Percentiles rank a stretch among this genome's conserved stretches.
Conservation (phyloP, 306 rosid genomes). For the Prunus persica region Prunus_persica_NCBIv2 NC_034012.1:16032001-16032500, state of each 20-base stretch:
- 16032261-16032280: constrained; percentile 83
- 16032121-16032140: constrained; percentile 87
- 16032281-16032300: constrained; percentile 62
- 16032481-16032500: constrained; percentile 91
- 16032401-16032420: constrained; percentile 66
- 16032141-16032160: constrained; percentile 71
- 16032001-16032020: constrained; percentile 6
- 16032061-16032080: constrained; percentile 24
- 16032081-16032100: constrained; percentile 77
- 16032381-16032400: constrained; percentile 83
- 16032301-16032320: constrained; percentile 52
- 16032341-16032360: constrained; percentile 54
- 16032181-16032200: constrained; percentile 83
- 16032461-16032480: constrained; percentile 85
- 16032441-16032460: constrained; percentile 70
- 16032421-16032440: constrained; percentile 74
- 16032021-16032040: constrained; percentile 27
- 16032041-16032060: constrained; percentile 24
- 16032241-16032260: constrained; percentile 84
- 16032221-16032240: constrained; percentile 78
- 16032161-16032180: constrained; percentile 75
- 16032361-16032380: constrained; percentile 65
- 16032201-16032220: constrained; percentile 78
- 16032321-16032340: constrained; percentile 63
- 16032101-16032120: constrained; percentile 94